A percentile compares a stretch with the other conserved stretches of the same genome.
phyloP scores from a whole-genome alignment of 805 yeast genomes.

The Myxozyma geophila region DNA sequence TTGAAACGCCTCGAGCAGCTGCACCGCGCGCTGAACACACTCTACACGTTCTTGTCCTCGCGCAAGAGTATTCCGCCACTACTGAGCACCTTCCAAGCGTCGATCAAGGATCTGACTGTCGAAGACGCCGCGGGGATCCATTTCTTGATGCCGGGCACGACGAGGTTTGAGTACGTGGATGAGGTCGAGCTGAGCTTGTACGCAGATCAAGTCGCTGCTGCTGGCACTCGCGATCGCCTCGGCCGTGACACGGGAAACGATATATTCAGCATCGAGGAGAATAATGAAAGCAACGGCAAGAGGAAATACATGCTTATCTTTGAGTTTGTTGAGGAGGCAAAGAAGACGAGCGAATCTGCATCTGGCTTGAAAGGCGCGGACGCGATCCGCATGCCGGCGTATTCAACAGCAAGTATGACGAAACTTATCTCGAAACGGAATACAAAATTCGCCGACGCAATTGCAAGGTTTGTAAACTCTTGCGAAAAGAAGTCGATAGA shows the following conservation, averaged over 20 bases:
- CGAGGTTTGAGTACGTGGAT: conserved; percentile 31
- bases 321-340: conserved; percentile 30
- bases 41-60: conserved; percentile 64
- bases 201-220: conserved; percentile 16
- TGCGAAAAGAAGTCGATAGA: conserved; percentile 18
- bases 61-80: conserved; percentile 65
- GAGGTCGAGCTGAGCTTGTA: conserved; percentile 28
- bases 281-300: not conserved
- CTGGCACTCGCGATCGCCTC: conserved; percentile 3
- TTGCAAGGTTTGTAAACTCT: conserved; percentile 11
- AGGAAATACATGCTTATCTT: conserved; percentile 19
- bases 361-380: conserved; percentile 1
- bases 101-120: conserved; percentile 51
- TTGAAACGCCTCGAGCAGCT: conserved; percentile 15
- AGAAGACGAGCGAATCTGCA: not conserved
- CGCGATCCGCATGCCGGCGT: conserved; percentile 29
- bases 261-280: conserved; percentile 16
- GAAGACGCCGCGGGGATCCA: conserved; percentile 28
- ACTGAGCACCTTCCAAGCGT: conserved; percentile 56
- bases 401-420: conserved; percentile 27
- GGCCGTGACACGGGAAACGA: conserved; percentile 26
- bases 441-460: conserved; percentile 14
- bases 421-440: conserved; percentile 28
- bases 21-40: conserved; percentile 46
- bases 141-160: conserved; percentile 16